Base-by-base conservation (phyloP, 2,329 filamentous ascomycete genomes). In the Trichoderma citrinoviride region DNA sequence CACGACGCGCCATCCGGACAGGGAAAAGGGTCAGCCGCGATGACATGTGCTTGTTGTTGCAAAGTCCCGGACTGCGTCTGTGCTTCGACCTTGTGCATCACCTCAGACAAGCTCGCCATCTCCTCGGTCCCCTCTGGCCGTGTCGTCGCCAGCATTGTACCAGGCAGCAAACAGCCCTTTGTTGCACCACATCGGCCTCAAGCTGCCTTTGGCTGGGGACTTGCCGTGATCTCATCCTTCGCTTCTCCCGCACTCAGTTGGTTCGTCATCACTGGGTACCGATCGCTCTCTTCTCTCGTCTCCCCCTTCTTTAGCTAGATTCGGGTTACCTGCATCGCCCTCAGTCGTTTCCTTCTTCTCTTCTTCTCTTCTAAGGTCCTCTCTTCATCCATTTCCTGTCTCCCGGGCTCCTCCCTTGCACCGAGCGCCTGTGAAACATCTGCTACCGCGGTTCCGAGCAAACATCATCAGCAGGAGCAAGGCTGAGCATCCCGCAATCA, bases 41-140 rank as follows among this genome's bases (percentile, higher is more conserved):
- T 64, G 61, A 64, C 61, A 64, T 64, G 61, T 64, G 43, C 61
- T 19, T 21, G 29, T 40, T 60, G 3, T 14, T 27, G 55, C 21
- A 17, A 19, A 19, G 37, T 15, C 56, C 27, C 12, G n/a, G 40
- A 23, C 8, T 3, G 29, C 21, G 14, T n/a, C 19, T 29, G 25
- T 17, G 14, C 40, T 27, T 37, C n/a, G 21, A 37, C 33, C 50
- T 54, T 21, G 44, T 7, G 44, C 44, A 21, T 47, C 44, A 21
- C 37, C n/a, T 44, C 19, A n/a, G 23, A 43, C 33, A n/a, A 29
- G 37, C 37, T 40, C 44, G 6, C 8, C 44, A 15, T 29, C 23
- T 10, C 46, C 27, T 58, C 12, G 19, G 43, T 5, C 15, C 21
- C 27, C 10, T 50, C 37, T 3, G n/a, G 14, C 27, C 53, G 12